Percentiles rank a stretch among this genome's conserved stretches.
Evolutionary conservation across 2,329 filamentous ascomycete species (phyloP).

Genomic region (Exophiala spinifera): DNA sequence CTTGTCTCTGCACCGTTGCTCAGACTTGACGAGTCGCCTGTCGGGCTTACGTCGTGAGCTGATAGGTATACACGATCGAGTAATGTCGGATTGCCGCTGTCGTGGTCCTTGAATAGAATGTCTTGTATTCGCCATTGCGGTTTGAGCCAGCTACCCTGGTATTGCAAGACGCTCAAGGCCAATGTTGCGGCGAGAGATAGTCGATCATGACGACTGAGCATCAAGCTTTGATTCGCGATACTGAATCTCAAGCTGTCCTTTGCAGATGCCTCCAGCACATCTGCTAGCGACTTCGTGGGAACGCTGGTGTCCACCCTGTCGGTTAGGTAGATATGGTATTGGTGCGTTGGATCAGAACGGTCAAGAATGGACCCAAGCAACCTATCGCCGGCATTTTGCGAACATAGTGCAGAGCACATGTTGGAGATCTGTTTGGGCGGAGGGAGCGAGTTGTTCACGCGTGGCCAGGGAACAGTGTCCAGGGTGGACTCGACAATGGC

Average conservation of each 20-base stretch:
- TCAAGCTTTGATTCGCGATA: neutral
- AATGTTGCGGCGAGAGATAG: conserved; percentile 5
- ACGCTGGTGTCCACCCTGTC: neutral
- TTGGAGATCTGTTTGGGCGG: neutral
- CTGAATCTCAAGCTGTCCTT: neutral
- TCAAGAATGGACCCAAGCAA: neutral
- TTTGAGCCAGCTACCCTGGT: conserved; percentile 9
- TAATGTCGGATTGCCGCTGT: neutral
- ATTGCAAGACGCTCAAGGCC: conserved; percentile 9
- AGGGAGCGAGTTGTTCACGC: too few species aligned
- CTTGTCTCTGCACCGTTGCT: neutral
- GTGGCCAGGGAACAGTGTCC: neutral
- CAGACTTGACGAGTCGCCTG: too few species aligned
- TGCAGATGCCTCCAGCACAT: neutral
- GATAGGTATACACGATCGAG: neutral
- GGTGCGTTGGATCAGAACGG: neutral
- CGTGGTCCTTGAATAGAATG: conserved; percentile 2
- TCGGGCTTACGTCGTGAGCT: neutral
- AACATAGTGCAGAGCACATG: neutral
- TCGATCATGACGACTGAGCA: neutral
- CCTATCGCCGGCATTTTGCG: neutral
- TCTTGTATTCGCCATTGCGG: conserved; percentile 2
- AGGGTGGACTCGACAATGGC: too few species aligned
- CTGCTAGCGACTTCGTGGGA: neutral
- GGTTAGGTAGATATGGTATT: neutral